These are phyloP conservation scores for Leccinum fibrillosum DNA, from an alignment of 768 basidiomycete species.

Conservation along the genomic window DNA sequence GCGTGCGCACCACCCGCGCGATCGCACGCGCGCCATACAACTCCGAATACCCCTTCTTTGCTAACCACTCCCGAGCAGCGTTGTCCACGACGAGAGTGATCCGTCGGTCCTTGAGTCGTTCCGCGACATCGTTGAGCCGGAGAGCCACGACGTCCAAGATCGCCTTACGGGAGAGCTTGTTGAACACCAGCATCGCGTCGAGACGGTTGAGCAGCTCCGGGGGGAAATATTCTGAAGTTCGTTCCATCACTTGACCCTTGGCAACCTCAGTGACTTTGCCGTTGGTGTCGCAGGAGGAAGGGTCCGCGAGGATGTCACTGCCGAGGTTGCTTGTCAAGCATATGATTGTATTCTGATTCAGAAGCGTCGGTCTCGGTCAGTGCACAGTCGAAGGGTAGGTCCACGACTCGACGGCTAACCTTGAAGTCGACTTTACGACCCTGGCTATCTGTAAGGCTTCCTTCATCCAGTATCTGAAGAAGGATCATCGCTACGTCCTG, in stretches of 20 bases:
- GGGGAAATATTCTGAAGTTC: slow-evolving; percentile 79
- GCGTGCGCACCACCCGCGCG: slow-evolving; percentile 82
- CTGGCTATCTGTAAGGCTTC: slow-evolving; percentile 85
- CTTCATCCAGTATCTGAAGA: slow-evolving; percentile 89
- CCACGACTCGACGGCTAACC: slow-evolving; percentile 31
- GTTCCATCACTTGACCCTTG: slow-evolving; percentile 63
- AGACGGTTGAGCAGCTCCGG: slow-evolving; percentile 89
- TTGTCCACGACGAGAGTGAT: slow-evolving; percentile 72
- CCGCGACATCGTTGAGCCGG: slow-evolving; percentile 35
- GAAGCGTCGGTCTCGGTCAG: neutral
- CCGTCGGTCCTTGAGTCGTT: slow-evolving; percentile 57
- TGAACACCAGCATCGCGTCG: slow-evolving; percentile 86
- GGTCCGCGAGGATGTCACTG: slow-evolving; percentile 70
- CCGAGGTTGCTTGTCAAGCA: slow-evolving; percentile 89
- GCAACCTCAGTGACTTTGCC: slow-evolving; percentile 59
- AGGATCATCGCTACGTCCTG: slow-evolving; percentile 88
- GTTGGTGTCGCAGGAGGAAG: slow-evolving; percentile 55
- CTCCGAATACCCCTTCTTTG: slow-evolving; percentile 75
- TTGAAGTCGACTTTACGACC: slow-evolving; percentile 92
- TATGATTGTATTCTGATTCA: slow-evolving; percentile 77
- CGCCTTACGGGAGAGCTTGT: slow-evolving; percentile 73
- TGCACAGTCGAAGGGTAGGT: neutral
- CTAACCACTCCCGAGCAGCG: slow-evolving; percentile 64
- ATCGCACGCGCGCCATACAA: slow-evolving; percentile 74
- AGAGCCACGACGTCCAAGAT: slow-evolving; percentile 52